phyloP scores from a whole-genome alignment of 164 flowering plant species.

The Vitis labrusca region DNA sequence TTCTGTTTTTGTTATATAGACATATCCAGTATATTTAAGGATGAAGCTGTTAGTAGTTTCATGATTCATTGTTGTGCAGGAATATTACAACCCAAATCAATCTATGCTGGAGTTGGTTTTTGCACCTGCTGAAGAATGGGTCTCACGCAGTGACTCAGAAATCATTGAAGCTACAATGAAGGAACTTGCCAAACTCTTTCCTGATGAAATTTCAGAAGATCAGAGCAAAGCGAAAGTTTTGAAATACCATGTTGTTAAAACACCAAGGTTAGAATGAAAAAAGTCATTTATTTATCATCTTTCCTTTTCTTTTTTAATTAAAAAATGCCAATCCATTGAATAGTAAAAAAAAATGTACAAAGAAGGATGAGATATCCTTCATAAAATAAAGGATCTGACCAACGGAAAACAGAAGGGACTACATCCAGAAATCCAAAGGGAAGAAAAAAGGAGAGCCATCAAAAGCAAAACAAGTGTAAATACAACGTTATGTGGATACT shows the following conservation, averaged over 20 bases:
- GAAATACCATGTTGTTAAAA: slow-evolving; percentile 92
- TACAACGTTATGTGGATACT: too few species aligned
- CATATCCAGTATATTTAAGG: background rate
- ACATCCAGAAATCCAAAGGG: too few species aligned
- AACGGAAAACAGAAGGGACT: too few species aligned
- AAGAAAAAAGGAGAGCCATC: too few species aligned
- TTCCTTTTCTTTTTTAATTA: too few species aligned
- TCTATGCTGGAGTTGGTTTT: slow-evolving; percentile 98
- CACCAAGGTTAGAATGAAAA: slow-evolving; percentile 69
- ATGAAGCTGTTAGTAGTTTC: background rate
- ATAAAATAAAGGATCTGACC: too few species aligned
- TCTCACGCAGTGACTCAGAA: slow-evolving; percentile 79
- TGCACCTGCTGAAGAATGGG: slow-evolving; percentile 99
- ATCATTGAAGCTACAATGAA: slow-evolving; percentile 95
- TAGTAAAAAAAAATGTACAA: too few species aligned
- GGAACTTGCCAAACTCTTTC: slow-evolving; percentile 92
- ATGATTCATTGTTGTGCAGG: slow-evolving; percentile 43
- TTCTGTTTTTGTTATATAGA: background rate
- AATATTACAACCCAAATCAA: slow-evolving; percentile 81
- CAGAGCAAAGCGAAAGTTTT: slow-evolving; percentile 96
- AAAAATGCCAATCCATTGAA: too few species aligned
- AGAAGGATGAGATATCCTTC: too few species aligned
- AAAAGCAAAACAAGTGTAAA: too few species aligned
- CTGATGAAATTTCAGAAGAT: slow-evolving; percentile 92
- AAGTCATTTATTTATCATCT: too few species aligned